A percentile compares a stretch with the other conserved stretches of the same genome.
Evolutionary conservation across 768 basidiomycete genomes (phyloP).

Genomic region (Rhizopogon vesiculosus): DNA sequence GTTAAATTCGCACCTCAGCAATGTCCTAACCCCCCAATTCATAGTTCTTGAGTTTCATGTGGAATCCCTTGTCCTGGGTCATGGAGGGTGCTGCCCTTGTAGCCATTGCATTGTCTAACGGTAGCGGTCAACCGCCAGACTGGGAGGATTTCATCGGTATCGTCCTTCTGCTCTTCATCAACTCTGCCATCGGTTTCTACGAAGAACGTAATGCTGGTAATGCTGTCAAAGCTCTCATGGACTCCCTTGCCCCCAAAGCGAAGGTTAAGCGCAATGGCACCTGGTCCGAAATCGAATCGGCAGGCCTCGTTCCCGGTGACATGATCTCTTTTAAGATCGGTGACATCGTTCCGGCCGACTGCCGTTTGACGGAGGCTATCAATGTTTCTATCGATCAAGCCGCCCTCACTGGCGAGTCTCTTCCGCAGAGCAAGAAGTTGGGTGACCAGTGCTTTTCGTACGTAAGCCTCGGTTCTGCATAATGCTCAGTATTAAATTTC

Average conservation of each 20-base stretch:
- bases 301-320: constrained; percentile 90
- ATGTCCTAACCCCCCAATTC: neutral
- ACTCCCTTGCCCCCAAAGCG: constrained; percentile 97
- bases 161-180: constrained; percentile 84
- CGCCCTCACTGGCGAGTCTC: constrained; percentile 95
- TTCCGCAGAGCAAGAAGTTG: constrained; percentile 87
- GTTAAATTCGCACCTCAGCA: neutral
- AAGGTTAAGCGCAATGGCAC: constrained; percentile 81
- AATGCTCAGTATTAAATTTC: constrained; percentile 1
- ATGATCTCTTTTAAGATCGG: constrained; percentile 99
- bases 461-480: constrained; percentile 29
- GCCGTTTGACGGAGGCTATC: constrained; percentile 93
- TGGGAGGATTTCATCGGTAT: constrained; percentile 99
- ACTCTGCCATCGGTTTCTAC: constrained; percentile 97
- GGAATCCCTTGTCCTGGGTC: constrained; percentile 99
- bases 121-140: constrained; percentile 79
- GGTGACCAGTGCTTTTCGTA: constrained; percentile 98
- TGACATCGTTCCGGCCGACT: constrained; percentile 97
- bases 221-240: constrained; percentile 99
- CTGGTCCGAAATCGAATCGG: constrained; percentile 90
- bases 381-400: constrained; percentile 99
- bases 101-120: constrained; percentile 95
- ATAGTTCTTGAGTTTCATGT: constrained; percentile 95
- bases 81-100: constrained; percentile 97
- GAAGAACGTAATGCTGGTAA: constrained; percentile 97